Evolutionary conservation across 805 yeast species (phyloP), one percentile per base, ranked within the genome.

Genomic region (Cyberlindnera suaveolens): DNA sequence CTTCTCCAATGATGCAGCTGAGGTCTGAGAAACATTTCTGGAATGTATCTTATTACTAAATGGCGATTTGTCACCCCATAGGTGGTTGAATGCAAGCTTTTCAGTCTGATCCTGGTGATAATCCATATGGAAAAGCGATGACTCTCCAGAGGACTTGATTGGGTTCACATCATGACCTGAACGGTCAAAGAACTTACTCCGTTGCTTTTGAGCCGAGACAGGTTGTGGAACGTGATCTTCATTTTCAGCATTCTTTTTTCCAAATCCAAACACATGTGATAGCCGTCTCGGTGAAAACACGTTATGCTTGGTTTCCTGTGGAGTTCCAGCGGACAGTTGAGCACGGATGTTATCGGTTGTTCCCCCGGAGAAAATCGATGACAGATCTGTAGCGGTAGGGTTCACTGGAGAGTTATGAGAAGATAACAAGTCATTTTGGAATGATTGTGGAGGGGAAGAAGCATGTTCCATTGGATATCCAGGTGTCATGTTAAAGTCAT

Each of bases 271-370:
- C 3, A 56, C 62, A 42, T 46, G 56, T 1, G 65, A 61, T 35
- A 62, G 50, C 32, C 62, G 54, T 46, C 60, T 60, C 33, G 64
- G 63, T 9, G 65, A 59, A 36, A 61, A 46, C 27, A 45, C 43
- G 34, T 47, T 50, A 19, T 43, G 45, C 30, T 46, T 43, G 4
- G 44, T 18, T 15, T 36, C 27, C 9, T 10, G 40, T 31, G 34
- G 31, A 36, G 14, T 34, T 33, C 23, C 17, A 9, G 23, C 15
- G 11, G 27, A 23, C 20, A 39, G 14, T 10, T 31, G 41, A 5
- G 41, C 30, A 32, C 29, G 39, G 10, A 47, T 11, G 6, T 38
- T 44, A 26, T 43, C 48, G n/a, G 39, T 44, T 31, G 51, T 45
- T n/a, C 50, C 52, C n/a, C 55, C 55, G 30, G 60, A 52, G 15